Evolutionary conservation across 495 filamentous ascomycete genomes (phyloP), one percentile per base, ranked within the genome.

Genomic region (Annulohypoxylon maeteangense): DNA sequence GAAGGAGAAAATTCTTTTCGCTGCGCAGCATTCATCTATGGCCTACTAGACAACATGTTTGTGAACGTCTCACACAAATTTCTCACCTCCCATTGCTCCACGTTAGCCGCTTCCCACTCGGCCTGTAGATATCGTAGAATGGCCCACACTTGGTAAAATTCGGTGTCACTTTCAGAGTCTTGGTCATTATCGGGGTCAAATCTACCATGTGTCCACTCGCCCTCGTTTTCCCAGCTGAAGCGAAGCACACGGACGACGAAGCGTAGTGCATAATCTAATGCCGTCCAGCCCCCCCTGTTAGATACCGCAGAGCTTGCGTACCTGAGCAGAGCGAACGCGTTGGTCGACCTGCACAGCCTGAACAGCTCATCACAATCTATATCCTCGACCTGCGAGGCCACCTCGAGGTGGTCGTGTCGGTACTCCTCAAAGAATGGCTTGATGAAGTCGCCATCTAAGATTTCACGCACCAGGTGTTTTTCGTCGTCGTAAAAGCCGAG

Each of bases 41-140:
- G 18, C 51, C 44, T 51, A 18, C 63, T 59, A 18, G 54, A 58
- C 32, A 59, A 34, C 48, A 66, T 45, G 2, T 7, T 38, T 16
- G 40, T 36, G 20, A 67, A 54, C 14, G 40, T 58, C 50, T 67
- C 42, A 12, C 8, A 44, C 44, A 67, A 12, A 25, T 31, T 14
- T 6, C 38, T 50, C 45, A 29, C 58, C 10, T 75, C 71, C 71
- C 72, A 76, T 4, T 70, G 65, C 4, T 76, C 72, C 29, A 76
- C 50, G 40, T 75, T 72, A 18, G 69, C 68, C 7, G 72, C 75
- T 48, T 76, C 72, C 75, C 75, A 76, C 14, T 76, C 75, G 0
- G 62, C 66, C 55, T 76, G 75, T n/a, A 75, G 42, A 25, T 76
- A 76, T n/a, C 55, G 48, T 32, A 76, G 40, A 18, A 76, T 60